phyloP scores from a whole-genome alignment of 768 basidiomycete genomes.

The Jaapia argillacea region DNA sequence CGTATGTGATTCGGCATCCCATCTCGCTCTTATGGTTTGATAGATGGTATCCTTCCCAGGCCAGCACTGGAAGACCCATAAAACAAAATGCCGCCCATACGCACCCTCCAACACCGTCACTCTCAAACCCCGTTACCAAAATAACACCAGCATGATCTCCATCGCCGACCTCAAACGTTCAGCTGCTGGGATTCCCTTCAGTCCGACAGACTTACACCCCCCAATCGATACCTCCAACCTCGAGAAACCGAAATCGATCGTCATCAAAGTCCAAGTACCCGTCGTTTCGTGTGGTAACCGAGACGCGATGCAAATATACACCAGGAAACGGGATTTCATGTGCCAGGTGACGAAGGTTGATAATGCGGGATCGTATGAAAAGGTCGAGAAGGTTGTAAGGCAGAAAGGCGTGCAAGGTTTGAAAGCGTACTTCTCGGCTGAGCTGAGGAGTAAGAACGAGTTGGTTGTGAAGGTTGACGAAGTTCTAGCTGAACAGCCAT shows the following conservation, averaged over 20 bases:
- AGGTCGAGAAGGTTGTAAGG: conserved; percentile 27
- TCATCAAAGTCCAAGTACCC: conserved; percentile 48
- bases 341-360: conserved; percentile 28
- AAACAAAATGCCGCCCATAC: conserved; percentile 36
- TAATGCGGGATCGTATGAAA: conserved; percentile 28
- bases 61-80: conserved; percentile 38
- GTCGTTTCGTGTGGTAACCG: conserved; percentile 8
- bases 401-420: conserved; percentile 29
- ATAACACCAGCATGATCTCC: conserved; percentile 12
- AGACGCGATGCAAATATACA: conserved; percentile 34
- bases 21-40: background rate
- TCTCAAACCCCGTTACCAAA: conserved; percentile 32
- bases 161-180: conserved; percentile 21
- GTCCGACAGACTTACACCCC: conserved; percentile 10
- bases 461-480: conserved; percentile 42
- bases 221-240: conserved; percentile 12
- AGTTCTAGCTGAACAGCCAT: conserved; percentile 46
- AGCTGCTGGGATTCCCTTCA: conserved; percentile 17
- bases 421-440: conserved; percentile 48
- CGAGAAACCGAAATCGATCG: conserved; percentile 25
- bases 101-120: conserved; percentile 30
- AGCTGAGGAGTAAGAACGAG: conserved; percentile 34
- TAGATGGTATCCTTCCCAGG: conserved; percentile 19
- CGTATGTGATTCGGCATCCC: conserved; percentile 23
- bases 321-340: conserved; percentile 42